phyloP scores from a whole-genome alignment of 202 grass and related monocot genomes.

The Brachypodium distachyon region DNA sequence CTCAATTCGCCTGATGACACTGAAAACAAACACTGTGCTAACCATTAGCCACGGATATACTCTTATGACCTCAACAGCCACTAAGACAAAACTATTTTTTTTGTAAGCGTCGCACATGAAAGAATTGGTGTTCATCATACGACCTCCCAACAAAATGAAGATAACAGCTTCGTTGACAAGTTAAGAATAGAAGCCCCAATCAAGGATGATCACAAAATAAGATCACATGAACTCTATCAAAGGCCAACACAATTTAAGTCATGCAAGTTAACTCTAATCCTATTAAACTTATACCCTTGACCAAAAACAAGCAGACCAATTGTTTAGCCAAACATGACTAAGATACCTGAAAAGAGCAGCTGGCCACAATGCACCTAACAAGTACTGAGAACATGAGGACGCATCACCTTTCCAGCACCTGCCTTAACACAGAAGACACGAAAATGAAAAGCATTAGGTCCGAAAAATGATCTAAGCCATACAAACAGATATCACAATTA shows the following conservation, averaged over 20 bases:
- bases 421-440: constrained; percentile 1
- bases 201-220: background rate
- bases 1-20: background rate
- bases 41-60: background rate
- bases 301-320: background rate
- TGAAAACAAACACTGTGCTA: background rate
- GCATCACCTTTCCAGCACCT: constrained; percentile 9
- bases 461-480: background rate
- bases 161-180: background rate
- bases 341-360: constrained; percentile 17
- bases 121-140: background rate
- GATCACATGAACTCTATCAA: background rate
- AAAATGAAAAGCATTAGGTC: background rate
- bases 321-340: background rate
- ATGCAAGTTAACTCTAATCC: background rate
- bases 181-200: background rate
- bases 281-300: no score
- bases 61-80: background rate
- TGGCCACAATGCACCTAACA: background rate
- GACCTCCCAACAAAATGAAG: background rate
- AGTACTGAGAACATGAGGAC: background rate
- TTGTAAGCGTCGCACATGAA: background rate
- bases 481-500: background rate
- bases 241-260: background rate
- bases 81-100: background rate